Evolutionary conservation across 345 rosid species (phyloP).

Genomic region (Corchorus olitorius): DNA sequence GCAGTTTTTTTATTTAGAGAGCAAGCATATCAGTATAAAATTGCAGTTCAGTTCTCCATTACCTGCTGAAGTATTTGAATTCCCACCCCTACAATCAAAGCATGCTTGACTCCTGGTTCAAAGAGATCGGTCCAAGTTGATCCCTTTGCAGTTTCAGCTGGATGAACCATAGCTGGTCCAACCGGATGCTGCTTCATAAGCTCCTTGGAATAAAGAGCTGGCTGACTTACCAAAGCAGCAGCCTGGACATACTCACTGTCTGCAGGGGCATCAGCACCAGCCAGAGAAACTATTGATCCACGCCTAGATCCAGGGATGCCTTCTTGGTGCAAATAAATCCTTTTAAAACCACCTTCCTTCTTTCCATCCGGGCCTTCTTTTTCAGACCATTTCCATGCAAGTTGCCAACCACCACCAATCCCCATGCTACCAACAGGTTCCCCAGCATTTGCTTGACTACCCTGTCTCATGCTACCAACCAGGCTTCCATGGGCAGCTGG

Average conservation of each 20-base stretch:
- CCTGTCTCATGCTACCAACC: conserved; percentile 53
- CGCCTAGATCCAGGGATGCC: conserved; percentile 61
- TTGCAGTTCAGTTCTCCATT: conserved; percentile 19
- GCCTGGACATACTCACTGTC: conserved; percentile 70
- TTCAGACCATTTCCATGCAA: conserved; percentile 96
- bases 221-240: conserved; percentile 88
- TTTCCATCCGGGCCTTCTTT: conserved; percentile 69
- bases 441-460: conserved; percentile 62
- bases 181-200: conserved; percentile 55
- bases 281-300: conserved; percentile 70
- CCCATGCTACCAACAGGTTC: conserved; percentile 57
- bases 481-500: conserved; percentile 53
- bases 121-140: conserved; percentile 78
- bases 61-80: conserved; percentile 99
- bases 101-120: conserved; percentile 96
- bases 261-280: conserved; percentile 55
- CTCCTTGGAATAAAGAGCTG: conserved; percentile 79
- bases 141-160: conserved; percentile 64
- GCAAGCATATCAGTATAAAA: neutral
- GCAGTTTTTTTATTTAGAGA: neutral
- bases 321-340: conserved; percentile 84
- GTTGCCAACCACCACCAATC: conserved; percentile 98
- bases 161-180: conserved; percentile 95
- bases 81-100: conserved; percentile 86
- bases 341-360: conserved; percentile 79